These are phyloP conservation scores for Mycocentrospora acerina DNA, from an alignment of 2,329 filamentous ascomycete species.

Conservation along the genomic window DNA sequence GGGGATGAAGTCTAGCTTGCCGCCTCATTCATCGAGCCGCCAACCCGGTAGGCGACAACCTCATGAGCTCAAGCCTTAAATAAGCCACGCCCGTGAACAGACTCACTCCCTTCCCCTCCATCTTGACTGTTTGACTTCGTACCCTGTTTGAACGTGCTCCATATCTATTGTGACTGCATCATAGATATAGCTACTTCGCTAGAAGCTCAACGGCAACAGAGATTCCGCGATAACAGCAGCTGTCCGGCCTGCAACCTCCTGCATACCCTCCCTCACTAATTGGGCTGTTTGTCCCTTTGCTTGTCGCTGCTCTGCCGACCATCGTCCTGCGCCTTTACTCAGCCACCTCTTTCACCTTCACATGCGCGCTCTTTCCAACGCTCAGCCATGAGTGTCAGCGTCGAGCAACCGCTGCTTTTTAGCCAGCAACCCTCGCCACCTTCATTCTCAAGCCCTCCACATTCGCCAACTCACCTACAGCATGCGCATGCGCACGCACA, in stretches of 20 bases:
- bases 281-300: conserved; percentile 5
- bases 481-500: conserved; percentile 30
- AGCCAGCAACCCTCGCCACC: conserved; percentile 37
- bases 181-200: conserved; percentile 3
- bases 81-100: conserved; percentile 23
- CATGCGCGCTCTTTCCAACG: neutral
- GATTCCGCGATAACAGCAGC: conserved; percentile 11
- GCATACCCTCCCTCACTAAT: conserved; percentile 5
- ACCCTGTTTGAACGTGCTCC: neutral
- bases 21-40: conserved; percentile 21
- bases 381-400: conserved; percentile 43
- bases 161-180: neutral
- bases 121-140: conserved; percentile 1
- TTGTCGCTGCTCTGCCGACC: neutral
- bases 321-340: neutral
- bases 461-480: conserved; percentile 30
- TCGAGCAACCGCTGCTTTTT: conserved; percentile 43
- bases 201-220: neutral
- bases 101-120: neutral
- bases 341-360: neutral
- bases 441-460: conserved; percentile 34
- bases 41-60: too few relatives aligned
- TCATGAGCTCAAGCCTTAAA: conserved; percentile 14
- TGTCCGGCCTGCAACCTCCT: conserved; percentile 13
- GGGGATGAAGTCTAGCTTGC: conserved; percentile 16